Base-by-base conservation (phyloP, 2,329 filamentous ascomycete genomes). In the Meredithiella fracta region DNA sequence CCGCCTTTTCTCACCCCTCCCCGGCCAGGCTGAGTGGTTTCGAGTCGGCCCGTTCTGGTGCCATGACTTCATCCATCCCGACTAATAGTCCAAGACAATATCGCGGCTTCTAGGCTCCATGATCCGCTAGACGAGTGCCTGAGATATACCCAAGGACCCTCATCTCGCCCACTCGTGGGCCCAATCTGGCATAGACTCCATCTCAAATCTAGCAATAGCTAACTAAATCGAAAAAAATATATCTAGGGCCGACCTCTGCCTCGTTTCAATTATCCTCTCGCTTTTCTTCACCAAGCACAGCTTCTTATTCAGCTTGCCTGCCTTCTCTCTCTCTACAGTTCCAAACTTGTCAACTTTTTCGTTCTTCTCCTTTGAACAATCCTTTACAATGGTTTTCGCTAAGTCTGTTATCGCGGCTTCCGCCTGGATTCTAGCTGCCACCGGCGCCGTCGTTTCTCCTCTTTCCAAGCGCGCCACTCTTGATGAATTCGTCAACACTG, bases 401-500 rank as follows among this genome's bases (percentile, higher is more conserved):
- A 58, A 56, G 57, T 49, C 54, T 37, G 57, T 53, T 44, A 38
- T 58, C 17, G 50, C 51, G 9, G 57, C 57, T 20, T 50, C 57
- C 7, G 50, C 57, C 25, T 58, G 57, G 57, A 23, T 56, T 37
- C 42, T 58, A 40, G 53, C 57, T 20, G 57, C 57, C 54, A 58
- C 57, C 26, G 53, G 57, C 17, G 57, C 53, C 20, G 26, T 58
- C 26, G 53, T 53, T 17, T 56, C 50, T 17, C 57, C 57, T 44
- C 47, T 58, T 22, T 22, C 53, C 25, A 58, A 58, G 49, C 49
- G 37, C 6, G 55, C 56, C 9, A 51, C 54, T 20, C 50, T 80
- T 14, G 73, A 77, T 60, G 67, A 69, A 31, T 82, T 76, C 64
- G 69, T 82, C 60, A 64, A 70, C 29, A 70, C 68, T 0, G 72